Evolutionary conservation across 352 stramenopile species (phyloP).

Genomic region (Globisporangium rhizosaccharum): DNA sequence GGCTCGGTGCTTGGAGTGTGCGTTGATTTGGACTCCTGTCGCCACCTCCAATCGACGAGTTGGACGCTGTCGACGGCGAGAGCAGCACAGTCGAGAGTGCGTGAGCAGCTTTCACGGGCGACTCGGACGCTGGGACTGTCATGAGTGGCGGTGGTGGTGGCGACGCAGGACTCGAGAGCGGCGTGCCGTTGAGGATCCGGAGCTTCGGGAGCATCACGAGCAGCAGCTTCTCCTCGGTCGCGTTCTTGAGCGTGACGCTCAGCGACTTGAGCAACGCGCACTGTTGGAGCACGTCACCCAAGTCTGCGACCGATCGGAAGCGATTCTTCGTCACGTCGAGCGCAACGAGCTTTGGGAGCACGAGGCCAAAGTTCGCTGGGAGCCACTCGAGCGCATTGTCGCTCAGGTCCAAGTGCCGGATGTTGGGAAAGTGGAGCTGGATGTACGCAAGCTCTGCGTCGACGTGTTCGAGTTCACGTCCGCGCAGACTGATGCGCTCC

Average conservation of each 20-base stretch:
- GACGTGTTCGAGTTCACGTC: conserved; percentile 23
- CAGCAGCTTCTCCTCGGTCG: conserved; percentile 46
- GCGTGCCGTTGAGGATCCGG: conserved; percentile 52
- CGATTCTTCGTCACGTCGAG: conserved; percentile 53
- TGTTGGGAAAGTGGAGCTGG: conserved; percentile 29
- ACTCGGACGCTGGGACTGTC: neutral
- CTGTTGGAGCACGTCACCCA: conserved; percentile 33
- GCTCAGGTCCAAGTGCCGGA: conserved; percentile 55
- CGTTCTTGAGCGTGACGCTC: conserved; percentile 38
- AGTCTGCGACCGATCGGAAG: conserved; percentile 33
- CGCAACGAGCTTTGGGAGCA: conserved; percentile 47
- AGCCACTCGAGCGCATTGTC: conserved; percentile 42
- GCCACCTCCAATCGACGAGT: conserved; percentile 9
- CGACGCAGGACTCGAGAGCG: conserved; percentile 11
- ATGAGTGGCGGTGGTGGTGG: conserved; percentile 12
- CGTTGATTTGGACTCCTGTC: neutral
- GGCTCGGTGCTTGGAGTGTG: too few species aligned
- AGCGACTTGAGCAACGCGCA: conserved; percentile 59
- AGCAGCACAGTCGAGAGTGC: conserved; percentile 5
- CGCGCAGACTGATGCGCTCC: conserved; percentile 43
- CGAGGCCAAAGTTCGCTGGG: conserved; percentile 28
- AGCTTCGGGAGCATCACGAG: conserved; percentile 50
- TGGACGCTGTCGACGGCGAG: conserved; percentile 8
- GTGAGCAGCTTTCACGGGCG: conserved; percentile 11
- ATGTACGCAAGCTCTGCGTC: conserved; percentile 37